Base-by-base conservation (phyloP, 768 basidiomycete species). In the Termitomyces sp. region DNA sequence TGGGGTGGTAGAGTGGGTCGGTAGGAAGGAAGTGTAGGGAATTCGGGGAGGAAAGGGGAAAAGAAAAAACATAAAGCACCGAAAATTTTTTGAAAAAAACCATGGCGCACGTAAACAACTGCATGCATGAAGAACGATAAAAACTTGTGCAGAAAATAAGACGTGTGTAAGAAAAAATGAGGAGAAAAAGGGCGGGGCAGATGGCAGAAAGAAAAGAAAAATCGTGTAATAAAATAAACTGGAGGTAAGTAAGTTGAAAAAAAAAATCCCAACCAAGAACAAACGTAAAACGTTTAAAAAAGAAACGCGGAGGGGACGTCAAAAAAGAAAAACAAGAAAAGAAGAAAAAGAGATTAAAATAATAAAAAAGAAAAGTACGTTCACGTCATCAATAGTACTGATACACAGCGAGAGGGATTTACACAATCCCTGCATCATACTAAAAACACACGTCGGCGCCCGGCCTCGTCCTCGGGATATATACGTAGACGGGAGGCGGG, bases 381-480 rank as follows among this genome's bases (percentile, higher is more conserved):
- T 53, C 35, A 46, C 42, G 56, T 57, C 53, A 40, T 42, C 39
- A 7, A 57, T 22, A 57, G 44, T 57, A 57, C 44, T 46, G 44
- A 57, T 57, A 57, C 56, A 57, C 39, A 45, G 52, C 52, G 36
- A 53, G 28, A 20, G 42, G 33, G 35, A 45, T 35, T 12, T 11
- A 38, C 33, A 5, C 11, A 18, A 57, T 46, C 33, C 56, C 56
- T 33, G 16, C 56, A 35, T 46, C 55, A 57, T 48, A 57, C 56
- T 57, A 57, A 57, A 57, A 57, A 57, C 45, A 57, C 56, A 57
- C 45, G 4, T 57, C n/a, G 44, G 33, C 44, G 28, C 42, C 55
- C 32, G 11, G 28, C n/a, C 33, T 45, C 35, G 20, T 48, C 56
- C 56, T 55, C 56, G 56, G 55, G 55, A 55, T 55, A 55, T 55